Percentiles rank a stretch among this genome's conserved stretches.
These are phyloP conservation scores for Microcera coccophila DNA, from an alignment of 2,329 filamentous ascomycete genomes.

Conservation along the genomic window DNA sequence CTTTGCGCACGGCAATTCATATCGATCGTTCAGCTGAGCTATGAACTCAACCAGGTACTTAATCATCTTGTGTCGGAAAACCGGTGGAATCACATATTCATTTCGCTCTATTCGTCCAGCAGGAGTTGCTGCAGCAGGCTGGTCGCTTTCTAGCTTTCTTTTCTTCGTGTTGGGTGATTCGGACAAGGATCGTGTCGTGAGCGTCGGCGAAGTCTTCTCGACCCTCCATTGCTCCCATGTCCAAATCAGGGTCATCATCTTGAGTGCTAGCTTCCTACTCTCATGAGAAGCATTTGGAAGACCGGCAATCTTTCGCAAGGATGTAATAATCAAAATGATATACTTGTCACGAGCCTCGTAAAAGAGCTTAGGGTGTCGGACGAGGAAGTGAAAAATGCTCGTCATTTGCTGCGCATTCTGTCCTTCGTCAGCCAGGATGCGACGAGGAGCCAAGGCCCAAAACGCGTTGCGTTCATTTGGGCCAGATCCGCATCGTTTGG, in stretches of 20 bases:
- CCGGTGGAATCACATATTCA: slow-evolving; percentile 65
- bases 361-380: slow-evolving; percentile 87
- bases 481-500: slow-evolving; percentile 69
- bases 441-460: slow-evolving; percentile 86
- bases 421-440: slow-evolving; percentile 88
- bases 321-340: slow-evolving; percentile 80
- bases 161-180: slow-evolving; percentile 73
- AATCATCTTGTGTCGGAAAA: slow-evolving; percentile 73
- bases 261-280: slow-evolving; percentile 84
- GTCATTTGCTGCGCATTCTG: slow-evolving; percentile 95
- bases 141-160: slow-evolving; percentile 67
- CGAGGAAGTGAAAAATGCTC: slow-evolving; percentile 95
- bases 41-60: slow-evolving; percentile 97
- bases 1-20: slow-evolving; percentile 68
- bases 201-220: slow-evolving; percentile 40
- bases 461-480: slow-evolving; percentile 70
- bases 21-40: slow-evolving; percentile 81
- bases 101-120: slow-evolving; percentile 48
- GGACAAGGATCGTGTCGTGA: slow-evolving; percentile 41
- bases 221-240: slow-evolving; percentile 86
- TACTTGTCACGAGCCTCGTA: slow-evolving; percentile 94
- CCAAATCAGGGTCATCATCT: slow-evolving; percentile 87
- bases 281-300: slow-evolving; percentile 84
- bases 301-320: slow-evolving; percentile 80
- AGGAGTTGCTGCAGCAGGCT: slow-evolving; percentile 52